Conservation (phyloP, 345 rosid genomes). For the Acer saccharum region DNA sequence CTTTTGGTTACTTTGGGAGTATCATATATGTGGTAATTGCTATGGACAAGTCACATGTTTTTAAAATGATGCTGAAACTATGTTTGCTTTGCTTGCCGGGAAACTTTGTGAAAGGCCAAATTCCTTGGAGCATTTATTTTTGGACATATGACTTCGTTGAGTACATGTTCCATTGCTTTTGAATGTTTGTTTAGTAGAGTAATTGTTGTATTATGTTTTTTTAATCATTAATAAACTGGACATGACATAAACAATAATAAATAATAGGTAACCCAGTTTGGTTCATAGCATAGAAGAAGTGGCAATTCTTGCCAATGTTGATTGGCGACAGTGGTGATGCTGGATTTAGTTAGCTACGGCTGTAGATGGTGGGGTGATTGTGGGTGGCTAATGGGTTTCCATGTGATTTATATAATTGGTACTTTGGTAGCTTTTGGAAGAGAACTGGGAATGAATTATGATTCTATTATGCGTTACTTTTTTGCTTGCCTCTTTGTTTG, state of each 20-base stretch:
- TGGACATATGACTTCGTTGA: not conserved
- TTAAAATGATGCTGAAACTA: not conserved
- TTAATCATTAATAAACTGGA: not conserved
- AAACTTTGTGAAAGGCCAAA: not conserved
- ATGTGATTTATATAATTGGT: not conserved
- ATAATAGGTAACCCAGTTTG: not conserved
- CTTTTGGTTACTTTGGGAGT: slow-evolving; percentile 1
- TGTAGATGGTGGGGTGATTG: not conserved
- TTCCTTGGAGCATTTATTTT: not conserved
- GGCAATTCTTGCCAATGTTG: not conserved
- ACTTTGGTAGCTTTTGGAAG: too few relatives aligned
- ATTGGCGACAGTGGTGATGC: not conserved
- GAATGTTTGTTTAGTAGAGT: not conserved
- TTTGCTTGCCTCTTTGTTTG: not conserved
- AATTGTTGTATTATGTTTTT: not conserved
- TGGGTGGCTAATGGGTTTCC: not conserved
- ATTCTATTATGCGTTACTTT: not conserved
- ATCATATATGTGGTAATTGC: not conserved
- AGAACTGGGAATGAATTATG: too few relatives aligned
- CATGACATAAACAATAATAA: not conserved
- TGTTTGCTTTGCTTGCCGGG: not conserved
- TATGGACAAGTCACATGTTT: not conserved
- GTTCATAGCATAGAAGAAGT: not conserved
- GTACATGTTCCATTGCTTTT: not conserved
- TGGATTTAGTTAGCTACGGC: not conserved